Percentiles rank a stretch among this genome's conserved stretches.
Conservation (phyloP, 257 asterid genomes). For the Scutellaria galericulata region DNA sequence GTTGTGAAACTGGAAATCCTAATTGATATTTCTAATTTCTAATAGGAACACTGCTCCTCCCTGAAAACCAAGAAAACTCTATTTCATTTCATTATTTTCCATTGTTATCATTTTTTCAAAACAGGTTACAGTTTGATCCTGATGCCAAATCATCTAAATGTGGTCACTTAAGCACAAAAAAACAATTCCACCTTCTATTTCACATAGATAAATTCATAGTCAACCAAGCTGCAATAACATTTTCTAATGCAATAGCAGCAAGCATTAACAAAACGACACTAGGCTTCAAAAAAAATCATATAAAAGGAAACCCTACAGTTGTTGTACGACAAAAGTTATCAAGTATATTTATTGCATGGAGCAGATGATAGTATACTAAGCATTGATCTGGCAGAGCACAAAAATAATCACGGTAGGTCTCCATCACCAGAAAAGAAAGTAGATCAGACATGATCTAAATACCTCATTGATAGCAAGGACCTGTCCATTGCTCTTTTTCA, state of each 20-base stretch:
- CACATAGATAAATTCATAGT: too few species aligned
- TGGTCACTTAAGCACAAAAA: too few species aligned
- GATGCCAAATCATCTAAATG: background rate
- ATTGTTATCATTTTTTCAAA: background rate
- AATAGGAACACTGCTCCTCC: too few species aligned
- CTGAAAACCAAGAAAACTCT: too few species aligned
- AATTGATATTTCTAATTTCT: too few species aligned
- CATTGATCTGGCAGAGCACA: background rate
- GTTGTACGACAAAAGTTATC: background rate
- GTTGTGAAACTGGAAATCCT: too few species aligned
- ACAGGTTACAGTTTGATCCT: background rate
- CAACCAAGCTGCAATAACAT: background rate
- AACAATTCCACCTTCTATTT: background rate
- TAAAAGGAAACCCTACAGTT: background rate
- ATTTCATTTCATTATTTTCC: background rate
- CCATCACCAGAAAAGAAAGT: background rate
- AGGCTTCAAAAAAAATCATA: background rate
- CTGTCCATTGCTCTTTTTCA: constrained; percentile 88
- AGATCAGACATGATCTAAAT: background rate
- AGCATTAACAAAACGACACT: background rate
- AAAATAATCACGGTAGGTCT: background rate
- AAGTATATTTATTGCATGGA: too few species aligned
- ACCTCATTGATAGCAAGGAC: constrained; percentile 93
- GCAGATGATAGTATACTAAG: too few species aligned
- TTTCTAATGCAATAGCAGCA: background rate